These are phyloP conservation scores for Penicillium capsulatum DNA, from an alignment of 2,329 filamentous ascomycete species.

Conservation along the genomic window DNA sequence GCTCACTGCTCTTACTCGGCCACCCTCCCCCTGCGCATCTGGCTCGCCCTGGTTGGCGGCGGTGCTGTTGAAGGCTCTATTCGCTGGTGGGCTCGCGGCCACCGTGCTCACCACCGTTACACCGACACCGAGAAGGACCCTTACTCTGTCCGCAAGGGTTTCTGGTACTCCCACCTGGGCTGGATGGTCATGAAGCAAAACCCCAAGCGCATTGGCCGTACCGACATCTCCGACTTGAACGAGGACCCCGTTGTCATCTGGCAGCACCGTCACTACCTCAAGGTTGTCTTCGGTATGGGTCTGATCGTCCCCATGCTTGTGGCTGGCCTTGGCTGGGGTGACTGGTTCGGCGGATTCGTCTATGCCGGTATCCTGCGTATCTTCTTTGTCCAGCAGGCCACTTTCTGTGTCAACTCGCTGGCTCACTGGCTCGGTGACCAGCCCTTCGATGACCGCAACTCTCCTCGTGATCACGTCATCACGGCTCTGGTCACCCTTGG, in stretches of 20 bases:
- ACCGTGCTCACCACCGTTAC: constrained; percentile 84
- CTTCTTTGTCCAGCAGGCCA: constrained; percentile 87
- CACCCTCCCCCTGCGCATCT: constrained; percentile 69
- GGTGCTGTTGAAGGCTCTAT: constrained; percentile 82
- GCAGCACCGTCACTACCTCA: constrained; percentile 84
- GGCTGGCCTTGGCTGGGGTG: constrained; percentile 73
- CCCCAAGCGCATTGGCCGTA: constrained; percentile 80
- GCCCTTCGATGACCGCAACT: constrained; percentile 90
- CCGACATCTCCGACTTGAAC: constrained; percentile 83
- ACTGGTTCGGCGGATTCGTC: constrained; percentile 76
- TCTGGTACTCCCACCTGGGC: constrained; percentile 77
- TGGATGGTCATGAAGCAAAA: constrained; percentile 96
- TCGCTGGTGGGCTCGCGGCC: constrained; percentile 83
- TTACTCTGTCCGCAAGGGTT: constrained; percentile 84
- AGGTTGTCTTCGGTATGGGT: constrained; percentile 72
- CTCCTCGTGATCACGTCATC: constrained; percentile 80
- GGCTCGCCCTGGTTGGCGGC: constrained; percentile 74
- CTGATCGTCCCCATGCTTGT: constrained; percentile 71
- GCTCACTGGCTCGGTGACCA: constrained; percentile 90
- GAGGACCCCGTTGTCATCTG: constrained; percentile 79
- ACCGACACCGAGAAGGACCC: constrained; percentile 91
- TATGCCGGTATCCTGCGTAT: constrained; percentile 82
- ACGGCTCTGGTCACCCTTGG: constrained; percentile 81
- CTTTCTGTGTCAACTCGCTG: constrained; percentile 88
- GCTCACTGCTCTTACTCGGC: constrained; percentile 81